phyloP scores from a whole-genome alignment of 495 filamentous ascomycete genomes.

The Daldinia childiae region DNA sequence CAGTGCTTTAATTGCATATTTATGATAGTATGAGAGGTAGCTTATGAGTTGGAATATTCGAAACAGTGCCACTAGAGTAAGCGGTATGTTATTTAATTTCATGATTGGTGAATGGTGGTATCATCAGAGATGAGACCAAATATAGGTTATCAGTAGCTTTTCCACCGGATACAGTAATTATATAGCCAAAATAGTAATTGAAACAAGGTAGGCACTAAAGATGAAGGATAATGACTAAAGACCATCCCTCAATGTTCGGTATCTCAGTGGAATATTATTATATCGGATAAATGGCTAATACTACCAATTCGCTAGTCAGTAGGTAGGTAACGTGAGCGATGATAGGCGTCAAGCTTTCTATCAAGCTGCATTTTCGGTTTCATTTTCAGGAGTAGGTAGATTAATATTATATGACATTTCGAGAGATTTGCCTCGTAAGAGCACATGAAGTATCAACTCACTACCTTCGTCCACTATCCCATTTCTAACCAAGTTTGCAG shows the following conservation, averaged over 20 bases:
- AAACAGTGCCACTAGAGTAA: neutral
- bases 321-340: neutral
- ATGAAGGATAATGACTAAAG: neutral
- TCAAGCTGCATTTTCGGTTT: neutral
- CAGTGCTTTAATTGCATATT: neutral
- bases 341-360: neutral
- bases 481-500: neutral
- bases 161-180: neutral
- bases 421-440: neutral
- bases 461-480: neutral
- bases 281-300: neutral
- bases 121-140: neutral
- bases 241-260: neutral
- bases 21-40: neutral
- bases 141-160: neutral
- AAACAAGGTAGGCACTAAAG: neutral
- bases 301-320: neutral
- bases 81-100: neutral
- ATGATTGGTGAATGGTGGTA: neutral
- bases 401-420: neutral
- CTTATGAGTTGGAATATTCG: neutral
- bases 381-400: neutral
- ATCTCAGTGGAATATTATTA: too few species aligned
- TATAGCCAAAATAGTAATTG: neutral
- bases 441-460: neutral